Base-by-base conservation (phyloP, 495 filamentous ascomycete species). In the Astrothelium macrocarpum region DNA sequence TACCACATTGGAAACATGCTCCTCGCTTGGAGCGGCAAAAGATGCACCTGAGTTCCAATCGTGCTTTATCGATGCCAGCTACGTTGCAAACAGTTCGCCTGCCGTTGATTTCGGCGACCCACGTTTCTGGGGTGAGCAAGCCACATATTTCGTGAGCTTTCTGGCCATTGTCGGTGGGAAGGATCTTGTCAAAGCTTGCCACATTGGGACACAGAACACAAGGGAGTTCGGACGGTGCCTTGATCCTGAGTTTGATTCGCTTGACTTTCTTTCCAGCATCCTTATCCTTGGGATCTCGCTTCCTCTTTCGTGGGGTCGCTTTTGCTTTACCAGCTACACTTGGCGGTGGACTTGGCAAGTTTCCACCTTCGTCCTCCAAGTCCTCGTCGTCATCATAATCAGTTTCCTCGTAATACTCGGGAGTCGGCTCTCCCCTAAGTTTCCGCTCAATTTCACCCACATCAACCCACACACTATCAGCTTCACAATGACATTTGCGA, bases 381-480 rank as follows among this genome's bases (percentile, higher is more conserved):
- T 82, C 81, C 1, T 88, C 84, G 11, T 88, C 85, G n/a, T 85
- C 82, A 36, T 89, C 86, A 60, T 91, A 88, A 31, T 89, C 87
- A 0, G 85, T 89, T 65, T 93, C 90, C 67, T 87, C 80, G 64
- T 90, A 89, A 68, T 89, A 95, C 61, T 97, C 94, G 0, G 85
- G 85, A 0, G 93, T 97, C 31, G 88, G 83, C 73, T 97, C 94
- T 9, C 94, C 95, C 49, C 91, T 82, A 32, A 97, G 77, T 75
- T 94, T 97, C 62, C 95, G 88, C 75, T 97, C 90, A 65, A 99
- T 91, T 66, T 96, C 91, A 42, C 85, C 85, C 16, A 97, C 90
- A 70, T 99, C 91, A 49, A 99, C 91, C 93, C 94, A 99, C 28
- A 99, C 94, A 66, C 91, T 96, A 77, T 99, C 94, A 56, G 91